Base-by-base conservation (phyloP, 192 early-diverging fungal species). In the Funneliformis mosseae region DNA sequence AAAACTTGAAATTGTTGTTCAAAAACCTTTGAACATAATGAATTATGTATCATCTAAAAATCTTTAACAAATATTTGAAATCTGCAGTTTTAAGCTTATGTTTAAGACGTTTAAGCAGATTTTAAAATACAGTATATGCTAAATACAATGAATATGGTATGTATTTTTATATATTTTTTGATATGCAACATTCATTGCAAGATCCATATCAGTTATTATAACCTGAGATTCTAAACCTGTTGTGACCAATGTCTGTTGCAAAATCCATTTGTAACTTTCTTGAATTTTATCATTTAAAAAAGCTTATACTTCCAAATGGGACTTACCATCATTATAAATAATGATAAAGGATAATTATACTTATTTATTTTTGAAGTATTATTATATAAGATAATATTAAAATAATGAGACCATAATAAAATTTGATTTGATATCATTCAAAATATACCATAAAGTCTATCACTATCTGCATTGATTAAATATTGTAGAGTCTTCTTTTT, bases 201-300 rank as follows among this genome's bases (percentile, higher is more conserved):
- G 42, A 72, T 72, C 42, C 21, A 43, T 72, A 45, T 72, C 41
- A 4, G 41, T 72, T 72, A 72, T 23, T 41, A 72, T 72, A 45
- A 72, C 70, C 4, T 21, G 10, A 5, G 41, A 41, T 43, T 41
- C 2, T 1, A 21, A 18, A 67, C 33, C 14, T 6, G 33, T 38
- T 28, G 27, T 8, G 0, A 28, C 8, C 12, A 67, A 38, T 11
- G 12, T 25, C 12, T 25, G 23, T 11, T 11, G 23, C 3, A 67
- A 67, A 38, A 67, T 14, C 64, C 25, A 67, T 67, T 67, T 25
- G 27, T 28, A 67, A 16, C 64, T 67, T 67, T 67, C 63, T 67
- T 28, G 33, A 25, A 5, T 67, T 38, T 67, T 25, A 28, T 67
- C 27, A 67, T 67, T 67, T 23, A 67, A 28, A 11, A 67, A 67